Evolutionary conservation across 2,329 filamentous ascomycete genomes (phyloP), one percentile per base, ranked within the genome.

Genomic region (Fusarium torulosum): DNA sequence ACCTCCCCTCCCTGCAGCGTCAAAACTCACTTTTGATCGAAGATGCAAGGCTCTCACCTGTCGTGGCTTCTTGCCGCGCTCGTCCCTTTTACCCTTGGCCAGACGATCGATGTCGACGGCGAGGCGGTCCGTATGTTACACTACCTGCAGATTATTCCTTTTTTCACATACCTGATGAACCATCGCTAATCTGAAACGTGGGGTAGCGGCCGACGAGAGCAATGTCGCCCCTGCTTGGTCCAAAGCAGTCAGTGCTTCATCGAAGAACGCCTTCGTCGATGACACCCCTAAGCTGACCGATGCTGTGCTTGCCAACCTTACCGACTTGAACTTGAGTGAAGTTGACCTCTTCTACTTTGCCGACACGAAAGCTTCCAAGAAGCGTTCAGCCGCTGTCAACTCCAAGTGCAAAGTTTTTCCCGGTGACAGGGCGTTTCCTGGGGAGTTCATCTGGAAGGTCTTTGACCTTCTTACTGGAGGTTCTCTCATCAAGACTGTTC

Each of bases 261-360:
- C 64, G 1, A 68, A 23, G 42, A 43, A 55, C 46, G 49, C 59
- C 1, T 42, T 59, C 33, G 54, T 53, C 19, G 64, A 59, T 51
- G 74, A 78, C 41, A 59, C 59, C 15, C 64, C 76, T 20, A 76
- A 79, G 52, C 68, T 81, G 53, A 81, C 79, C 2, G 74, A 79
- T 23, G 70, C 67, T 8, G 74, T 76, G 3, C 64, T 81, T 23
- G 64, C 69, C 41, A 75, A 77, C 46, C 69, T 80, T 4, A 75
- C 76, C 3, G 59, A 69, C 5, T 57, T 74, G 11, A 72, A 77
- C 14, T 54, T 75, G 43, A 75, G 72, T 31, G 63, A 76, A 17
- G 66, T 79, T 13, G 63, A 72, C 6, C 60, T 78, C 21, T 81
- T 81, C 49, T 54, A 62, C 17, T 81, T 81, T 43, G 74, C 64